Evolutionary conservation across 768 basidiomycete species (phyloP).

Genomic region (Suillus placidus): DNA sequence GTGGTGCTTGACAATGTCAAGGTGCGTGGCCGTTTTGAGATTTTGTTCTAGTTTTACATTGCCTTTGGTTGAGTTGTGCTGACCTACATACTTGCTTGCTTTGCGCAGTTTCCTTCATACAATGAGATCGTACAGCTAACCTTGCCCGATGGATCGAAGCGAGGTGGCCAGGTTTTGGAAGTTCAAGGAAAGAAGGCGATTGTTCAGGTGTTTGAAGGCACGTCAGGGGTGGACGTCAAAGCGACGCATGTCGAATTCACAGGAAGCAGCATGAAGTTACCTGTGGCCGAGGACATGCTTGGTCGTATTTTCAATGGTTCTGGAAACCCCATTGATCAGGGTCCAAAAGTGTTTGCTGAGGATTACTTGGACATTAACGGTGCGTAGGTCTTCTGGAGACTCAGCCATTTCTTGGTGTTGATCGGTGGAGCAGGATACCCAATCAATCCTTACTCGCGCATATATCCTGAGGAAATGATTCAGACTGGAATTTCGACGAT

Average conservation of each 20-base stretch:
- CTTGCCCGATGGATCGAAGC: conserved; percentile 90
- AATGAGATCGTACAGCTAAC: conserved; percentile 98
- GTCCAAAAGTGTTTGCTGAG: conserved; percentile 98
- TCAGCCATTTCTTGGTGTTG: conserved; percentile 15
- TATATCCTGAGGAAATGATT: conserved; percentile 99
- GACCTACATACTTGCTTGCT: conserved; percentile 14
- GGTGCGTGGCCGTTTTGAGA: conserved; percentile 45
- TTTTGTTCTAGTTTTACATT: background rate
- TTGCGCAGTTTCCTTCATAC: conserved; percentile 86
- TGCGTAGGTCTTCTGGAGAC: conserved; percentile 37
- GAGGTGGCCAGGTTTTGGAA: conserved; percentile 97
- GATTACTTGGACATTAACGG: conserved; percentile 99
- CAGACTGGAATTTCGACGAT: conserved; percentile 99
- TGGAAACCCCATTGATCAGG: conserved; percentile 97
- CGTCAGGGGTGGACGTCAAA: conserved; percentile 96
- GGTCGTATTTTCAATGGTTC: conserved; percentile 99
- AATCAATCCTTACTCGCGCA: conserved; percentile 96
- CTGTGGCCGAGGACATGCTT: conserved; percentile 98
- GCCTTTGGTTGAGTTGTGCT: conserved; percentile 16
- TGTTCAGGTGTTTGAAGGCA: conserved; percentile 99
- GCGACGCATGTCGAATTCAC: conserved; percentile 98
- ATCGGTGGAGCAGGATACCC: conserved; percentile 71
- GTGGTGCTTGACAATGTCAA: conserved; percentile 99
- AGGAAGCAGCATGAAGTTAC: conserved; percentile 97
- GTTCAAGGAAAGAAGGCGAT: conserved; percentile 99